These are phyloP conservation scores for Hemileccinum rubropunctum DNA, from an alignment of 768 basidiomycete species.

Conservation along the genomic window DNA sequence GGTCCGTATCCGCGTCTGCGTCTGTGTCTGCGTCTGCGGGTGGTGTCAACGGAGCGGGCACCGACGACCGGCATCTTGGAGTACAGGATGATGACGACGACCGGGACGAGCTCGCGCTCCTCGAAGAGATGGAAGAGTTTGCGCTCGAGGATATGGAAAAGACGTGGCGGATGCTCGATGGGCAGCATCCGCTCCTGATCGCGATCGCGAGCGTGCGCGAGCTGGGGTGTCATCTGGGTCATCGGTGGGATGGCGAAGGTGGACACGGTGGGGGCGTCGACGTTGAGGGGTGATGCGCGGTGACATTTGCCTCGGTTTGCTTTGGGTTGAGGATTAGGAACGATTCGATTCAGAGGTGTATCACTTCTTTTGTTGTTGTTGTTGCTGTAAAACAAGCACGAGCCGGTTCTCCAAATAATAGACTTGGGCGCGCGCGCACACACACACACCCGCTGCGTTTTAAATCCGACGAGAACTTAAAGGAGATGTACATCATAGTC, in stretches of 20 bases:
- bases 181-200: constrained; percentile 60
- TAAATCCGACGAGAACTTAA: too few species aligned
- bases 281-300: background rate
- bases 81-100: constrained; percentile 41
- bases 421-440: too few species aligned
- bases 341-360: too few species aligned
- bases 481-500: background rate
- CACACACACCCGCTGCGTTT: too few species aligned
- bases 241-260: too few species aligned
- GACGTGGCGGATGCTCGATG: constrained; percentile 54
- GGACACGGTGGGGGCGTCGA: constrained; percentile 18
- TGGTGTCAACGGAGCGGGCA: background rate
- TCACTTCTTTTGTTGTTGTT: too few species aligned
- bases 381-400: too few species aligned
- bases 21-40: too few species aligned
- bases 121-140: constrained; percentile 84
- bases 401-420: too few species aligned
- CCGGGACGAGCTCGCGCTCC: constrained; percentile 62
- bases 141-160: constrained; percentile 77
- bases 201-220: constrained; percentile 73
- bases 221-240: constrained; percentile 37
- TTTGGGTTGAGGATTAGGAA: too few species aligned
- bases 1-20: background rate
- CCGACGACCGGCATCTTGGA: too few species aligned
- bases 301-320: too few species aligned